Percentiles rank a stretch among this genome's conserved stretches.
Evolutionary conservation across 2,329 filamentous ascomycete genomes (phyloP).

Genomic region (Cladosporium sp.): DNA sequence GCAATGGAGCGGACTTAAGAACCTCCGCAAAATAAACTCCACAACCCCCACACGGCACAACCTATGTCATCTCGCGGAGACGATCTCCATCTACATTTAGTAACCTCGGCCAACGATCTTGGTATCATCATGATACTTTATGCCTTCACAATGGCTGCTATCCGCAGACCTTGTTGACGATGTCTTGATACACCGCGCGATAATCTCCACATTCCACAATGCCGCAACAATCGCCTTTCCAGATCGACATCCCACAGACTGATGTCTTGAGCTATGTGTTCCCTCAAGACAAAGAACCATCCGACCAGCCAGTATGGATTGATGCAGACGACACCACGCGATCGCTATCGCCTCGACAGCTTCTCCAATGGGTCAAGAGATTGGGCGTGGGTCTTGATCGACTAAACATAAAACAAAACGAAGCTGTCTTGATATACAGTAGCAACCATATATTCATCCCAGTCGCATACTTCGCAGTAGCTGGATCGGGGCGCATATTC

Average conservation of each 20-base stretch:
- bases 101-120: neutral
- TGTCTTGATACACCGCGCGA: neutral
- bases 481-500: slow-evolving; percentile 55
- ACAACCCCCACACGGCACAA: neutral
- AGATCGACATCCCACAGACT: slow-evolving; percentile 49
- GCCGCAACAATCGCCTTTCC: slow-evolving; percentile 49
- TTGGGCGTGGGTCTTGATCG: slow-evolving; percentile 49
- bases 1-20: neutral
- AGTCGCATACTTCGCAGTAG: slow-evolving; percentile 55
- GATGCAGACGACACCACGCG: slow-evolving; percentile 48
- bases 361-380: slow-evolving; percentile 52
- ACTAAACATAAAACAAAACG: slow-evolving; percentile 46
- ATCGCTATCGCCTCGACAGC: slow-evolving; percentile 49
- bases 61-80: neutral
- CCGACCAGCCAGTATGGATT: slow-evolving; percentile 54
- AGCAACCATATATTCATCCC: slow-evolving; percentile 59
- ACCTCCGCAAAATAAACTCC: neutral
- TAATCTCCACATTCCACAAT: slow-evolving; percentile 33
- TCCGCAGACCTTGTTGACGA: no score
- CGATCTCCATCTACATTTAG: neutral
- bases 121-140: neutral
- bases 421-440: slow-evolving; percentile 56
- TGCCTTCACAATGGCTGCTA: neutral
- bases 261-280: slow-evolving; percentile 42
- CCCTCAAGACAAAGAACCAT: slow-evolving; percentile 31